Conservation (phyloP, 2,329 filamentous ascomycete species). For the Diplocarpon rosae region DNA sequence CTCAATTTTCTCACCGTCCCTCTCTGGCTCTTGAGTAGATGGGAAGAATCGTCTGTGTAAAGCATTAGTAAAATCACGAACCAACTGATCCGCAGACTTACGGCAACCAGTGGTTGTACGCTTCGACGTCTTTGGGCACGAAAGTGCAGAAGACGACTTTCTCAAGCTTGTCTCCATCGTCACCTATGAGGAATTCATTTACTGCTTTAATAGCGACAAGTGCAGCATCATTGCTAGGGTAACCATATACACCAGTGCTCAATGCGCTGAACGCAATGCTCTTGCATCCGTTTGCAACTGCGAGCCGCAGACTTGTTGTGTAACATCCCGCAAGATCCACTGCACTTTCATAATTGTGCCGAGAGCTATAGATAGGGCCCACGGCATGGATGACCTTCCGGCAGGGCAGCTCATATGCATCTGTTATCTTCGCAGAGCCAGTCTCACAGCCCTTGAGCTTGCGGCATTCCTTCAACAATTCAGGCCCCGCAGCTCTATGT, state of each 20-base stretch:
- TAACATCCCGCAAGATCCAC: constrained; percentile 54
- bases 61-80: constrained; percentile 1
- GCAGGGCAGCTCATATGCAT: constrained; percentile 64
- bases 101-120: constrained; percentile 64
- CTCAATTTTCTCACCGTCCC: constrained; percentile 4
- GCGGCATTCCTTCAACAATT: constrained; percentile 60
- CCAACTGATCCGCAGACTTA: constrained; percentile 30
- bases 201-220: constrained; percentile 54
- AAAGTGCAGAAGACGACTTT: constrained; percentile 81
- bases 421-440: constrained; percentile 74
- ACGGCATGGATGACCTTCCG: constrained; percentile 82
- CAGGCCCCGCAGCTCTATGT: constrained; percentile 66
- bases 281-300: constrained; percentile 51
- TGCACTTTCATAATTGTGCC: constrained; percentile 33
- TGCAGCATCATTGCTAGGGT: constrained; percentile 65
- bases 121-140: constrained; percentile 60
- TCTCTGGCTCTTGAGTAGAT: constrained; percentile 27
- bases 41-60: constrained; percentile 36
- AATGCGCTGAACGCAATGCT: constrained; percentile 75
- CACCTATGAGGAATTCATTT: constrained; percentile 40
- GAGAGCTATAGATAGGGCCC: constrained; percentile 60
- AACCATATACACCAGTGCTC: constrained; percentile 85
- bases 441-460: constrained; percentile 62
- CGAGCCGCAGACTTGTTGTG: constrained; percentile 57
- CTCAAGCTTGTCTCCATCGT: constrained; percentile 43